Conservation (phyloP, 2,329 filamentous ascomycete species). For the Teratosphaeria nubilosa region DNA sequence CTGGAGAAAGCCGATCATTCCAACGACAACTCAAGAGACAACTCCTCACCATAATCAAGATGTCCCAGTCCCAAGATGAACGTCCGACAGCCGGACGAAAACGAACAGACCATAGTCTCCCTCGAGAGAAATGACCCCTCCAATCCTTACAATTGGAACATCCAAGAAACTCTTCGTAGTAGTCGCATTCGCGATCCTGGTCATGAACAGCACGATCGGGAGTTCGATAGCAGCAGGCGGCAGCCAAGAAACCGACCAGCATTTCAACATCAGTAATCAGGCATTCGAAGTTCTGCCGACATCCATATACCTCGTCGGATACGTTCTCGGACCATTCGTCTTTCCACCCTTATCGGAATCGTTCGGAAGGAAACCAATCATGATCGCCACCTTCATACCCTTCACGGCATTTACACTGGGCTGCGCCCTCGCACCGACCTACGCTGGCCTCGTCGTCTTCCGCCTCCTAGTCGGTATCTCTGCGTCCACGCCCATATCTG, state of each 20-base stretch:
- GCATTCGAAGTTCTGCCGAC: slow-evolving; percentile 37
- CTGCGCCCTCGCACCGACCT: slow-evolving; percentile 35
- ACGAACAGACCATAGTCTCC: slow-evolving; percentile 23
- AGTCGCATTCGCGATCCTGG: slow-evolving; percentile 46
- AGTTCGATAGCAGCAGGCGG: slow-evolving; percentile 56
- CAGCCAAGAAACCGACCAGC: slow-evolving; percentile 45
- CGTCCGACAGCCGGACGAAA: background rate
- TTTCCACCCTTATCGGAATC: slow-evolving; percentile 35
- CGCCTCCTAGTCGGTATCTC: slow-evolving; percentile 34
- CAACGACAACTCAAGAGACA: slow-evolving; percentile 12
- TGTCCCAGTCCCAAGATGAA: slow-evolving; percentile 5
- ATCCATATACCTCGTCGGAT: slow-evolving; percentile 42
- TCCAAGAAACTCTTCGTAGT: slow-evolving; percentile 46
- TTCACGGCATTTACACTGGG: slow-evolving; percentile 38
- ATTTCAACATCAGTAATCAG: slow-evolving; percentile 46
- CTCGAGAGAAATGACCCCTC: slow-evolving; percentile 31
- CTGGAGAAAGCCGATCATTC: slow-evolving; percentile 16
- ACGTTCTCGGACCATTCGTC: slow-evolving; percentile 31
- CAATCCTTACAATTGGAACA: slow-evolving; percentile 31
- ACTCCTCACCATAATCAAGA: slow-evolving; percentile 7
- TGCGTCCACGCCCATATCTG: slow-evolving; percentile 43
- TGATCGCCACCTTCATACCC: slow-evolving; percentile 41
- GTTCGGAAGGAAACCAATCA: slow-evolving; percentile 36
- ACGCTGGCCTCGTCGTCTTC: slow-evolving; percentile 35
- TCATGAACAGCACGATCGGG: slow-evolving; percentile 59